A percentile compares a stretch with the other conserved stretches of the same genome.
Conservation (phyloP, 2,329 filamentous ascomycete genomes). For the Drechslerella coelobrocha region DNA sequence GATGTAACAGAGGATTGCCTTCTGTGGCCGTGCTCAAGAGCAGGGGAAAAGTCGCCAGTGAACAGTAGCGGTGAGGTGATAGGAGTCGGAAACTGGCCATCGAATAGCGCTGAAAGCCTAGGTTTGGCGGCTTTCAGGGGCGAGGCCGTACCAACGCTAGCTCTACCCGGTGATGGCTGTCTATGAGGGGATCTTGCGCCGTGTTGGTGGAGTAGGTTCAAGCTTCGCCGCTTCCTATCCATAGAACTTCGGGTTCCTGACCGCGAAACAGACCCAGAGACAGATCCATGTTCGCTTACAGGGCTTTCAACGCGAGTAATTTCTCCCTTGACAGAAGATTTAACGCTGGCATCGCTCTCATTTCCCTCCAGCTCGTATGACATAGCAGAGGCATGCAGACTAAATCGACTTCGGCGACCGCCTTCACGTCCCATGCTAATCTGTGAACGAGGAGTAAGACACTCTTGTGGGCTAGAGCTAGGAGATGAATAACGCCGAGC, state of each 20-base stretch:
- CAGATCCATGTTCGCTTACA: conserved; percentile 76
- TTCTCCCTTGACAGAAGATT: conserved; percentile 65
- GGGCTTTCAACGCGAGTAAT: conserved; percentile 80
- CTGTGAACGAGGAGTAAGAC: conserved; percentile 87
- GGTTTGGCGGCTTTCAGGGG: conserved; percentile 86
- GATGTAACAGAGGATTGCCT: conserved; percentile 90
- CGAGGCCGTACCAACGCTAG: conserved; percentile 72
- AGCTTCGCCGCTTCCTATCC: conserved; percentile 79
- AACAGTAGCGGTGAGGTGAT: conserved; percentile 88
- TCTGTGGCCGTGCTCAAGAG: conserved; percentile 74
- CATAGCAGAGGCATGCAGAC: conserved; percentile 54
- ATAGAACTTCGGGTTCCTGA: conserved; percentile 48
- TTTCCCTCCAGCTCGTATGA: conserved; percentile 83
- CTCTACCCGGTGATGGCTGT: conserved; percentile 80
- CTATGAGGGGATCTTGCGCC: conserved; percentile 79
- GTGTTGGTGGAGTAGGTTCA: conserved; percentile 59
- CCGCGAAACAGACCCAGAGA: conserved; percentile 59
- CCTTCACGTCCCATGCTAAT: conserved; percentile 60
- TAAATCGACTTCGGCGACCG: conserved; percentile 50
- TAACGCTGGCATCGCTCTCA: conserved; percentile 84
- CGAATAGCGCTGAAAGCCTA: conserved; percentile 66
- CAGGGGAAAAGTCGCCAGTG: conserved; percentile 80
- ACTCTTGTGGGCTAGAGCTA: conserved; percentile 88
- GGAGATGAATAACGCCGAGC: conserved; percentile 69
- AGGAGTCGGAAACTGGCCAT: conserved; percentile 77